Percentiles rank a stretch among this genome's conserved stretches.
phyloP scores from a whole-genome alignment of 2,329 filamentous ascomycete species.

The Cordyceps militaris region DNA sequence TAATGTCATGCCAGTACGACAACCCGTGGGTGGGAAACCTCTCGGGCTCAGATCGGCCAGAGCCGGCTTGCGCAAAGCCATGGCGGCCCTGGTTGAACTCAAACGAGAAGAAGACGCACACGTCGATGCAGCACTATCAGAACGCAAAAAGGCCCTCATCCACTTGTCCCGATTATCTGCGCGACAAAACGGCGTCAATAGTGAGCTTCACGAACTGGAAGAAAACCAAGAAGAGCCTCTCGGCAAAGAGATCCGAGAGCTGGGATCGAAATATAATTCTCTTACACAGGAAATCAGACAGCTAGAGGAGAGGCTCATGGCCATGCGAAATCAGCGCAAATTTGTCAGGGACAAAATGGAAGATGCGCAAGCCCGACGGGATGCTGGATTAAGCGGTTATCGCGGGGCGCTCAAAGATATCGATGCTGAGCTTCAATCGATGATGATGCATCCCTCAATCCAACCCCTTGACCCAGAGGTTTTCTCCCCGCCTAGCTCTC shows the following conservation, averaged over 20 bases:
- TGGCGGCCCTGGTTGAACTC: slow-evolving; percentile 56
- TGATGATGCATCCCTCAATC: slow-evolving; percentile 53
- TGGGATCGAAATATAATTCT: slow-evolving; percentile 45
- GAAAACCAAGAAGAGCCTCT: slow-evolving; percentile 50
- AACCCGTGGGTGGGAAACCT: slow-evolving; percentile 43
- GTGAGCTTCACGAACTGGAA: slow-evolving; percentile 48
- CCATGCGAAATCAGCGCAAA: slow-evolving; percentile 53
- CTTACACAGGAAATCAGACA: slow-evolving; percentile 58
- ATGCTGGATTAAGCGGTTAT: slow-evolving; percentile 67
- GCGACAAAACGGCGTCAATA: slow-evolving; percentile 41
- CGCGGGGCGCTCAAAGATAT: slow-evolving; percentile 58
- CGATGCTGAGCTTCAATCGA: slow-evolving; percentile 52
- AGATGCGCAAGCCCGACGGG: slow-evolving; percentile 56
- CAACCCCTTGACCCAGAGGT: slow-evolving; percentile 44
- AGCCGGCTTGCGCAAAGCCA: slow-evolving; percentile 55
- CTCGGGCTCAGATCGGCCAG: slow-evolving; percentile 55
- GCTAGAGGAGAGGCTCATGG: slow-evolving; percentile 56
- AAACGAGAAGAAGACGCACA: slow-evolving; percentile 62
- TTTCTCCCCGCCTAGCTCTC: slow-evolving; percentile 2
- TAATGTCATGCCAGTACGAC: slow-evolving; percentile 53
- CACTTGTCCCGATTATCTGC: slow-evolving; percentile 48
- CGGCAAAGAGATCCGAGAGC: slow-evolving; percentile 52
- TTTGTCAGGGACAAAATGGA: slow-evolving; percentile 53
- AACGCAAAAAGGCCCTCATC: slow-evolving; percentile 50
- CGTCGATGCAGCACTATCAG: slow-evolving; percentile 48